Evolutionary conservation across 768 basidiomycete species (phyloP), one percentile per base, ranked within the genome.

Genomic region (Boletus subcaerulescens): DNA sequence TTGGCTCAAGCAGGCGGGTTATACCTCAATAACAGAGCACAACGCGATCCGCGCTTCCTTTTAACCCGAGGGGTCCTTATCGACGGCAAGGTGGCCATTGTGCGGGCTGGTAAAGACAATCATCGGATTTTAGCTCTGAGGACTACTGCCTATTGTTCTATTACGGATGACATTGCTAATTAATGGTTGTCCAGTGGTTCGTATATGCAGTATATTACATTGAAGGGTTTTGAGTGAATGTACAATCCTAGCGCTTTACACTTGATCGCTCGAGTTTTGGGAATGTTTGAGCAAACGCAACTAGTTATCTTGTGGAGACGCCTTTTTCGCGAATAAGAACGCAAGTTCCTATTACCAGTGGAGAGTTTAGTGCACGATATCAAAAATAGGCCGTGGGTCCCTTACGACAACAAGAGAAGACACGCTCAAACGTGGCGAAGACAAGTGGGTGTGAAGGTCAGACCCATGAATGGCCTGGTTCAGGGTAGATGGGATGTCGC

Each of bases 91-190:
- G 63, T 93, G 9, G 83, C 78, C 17, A 79, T 94, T 53, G 57
- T 94, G 18, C 80, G 88, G 17, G 82, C 84, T 38, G 92, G 92
- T 5, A 91, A 88, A 66, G 85, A 87, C 58, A 87, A 86, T 44
- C 74, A 85, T 58, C 65, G 82, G 36, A 77, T 91, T 39, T 61
- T 93, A 10, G 80, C 67, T 35, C 53, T 79, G 26, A 66, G 52
- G 54, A 53, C 32, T 45, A 32, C 10, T 31, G 47, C 0, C 1
- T 26, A 18, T 42, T 29, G 53, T 36, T 20, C 20, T n/a, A 53
- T 32, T 51, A 22, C 20, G 41, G 26, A 48, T 26, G 15, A 31
- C 33, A 42, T 11, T n/a, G 42, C 15, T 32, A 40, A 31, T 24
- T 14, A 5, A 47, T n/a, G 13, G 10, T 40, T 22, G 38, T 33